Evolutionary conservation across 345 rosid species (phyloP).

Genomic region (Ricinus communis): DNA sequence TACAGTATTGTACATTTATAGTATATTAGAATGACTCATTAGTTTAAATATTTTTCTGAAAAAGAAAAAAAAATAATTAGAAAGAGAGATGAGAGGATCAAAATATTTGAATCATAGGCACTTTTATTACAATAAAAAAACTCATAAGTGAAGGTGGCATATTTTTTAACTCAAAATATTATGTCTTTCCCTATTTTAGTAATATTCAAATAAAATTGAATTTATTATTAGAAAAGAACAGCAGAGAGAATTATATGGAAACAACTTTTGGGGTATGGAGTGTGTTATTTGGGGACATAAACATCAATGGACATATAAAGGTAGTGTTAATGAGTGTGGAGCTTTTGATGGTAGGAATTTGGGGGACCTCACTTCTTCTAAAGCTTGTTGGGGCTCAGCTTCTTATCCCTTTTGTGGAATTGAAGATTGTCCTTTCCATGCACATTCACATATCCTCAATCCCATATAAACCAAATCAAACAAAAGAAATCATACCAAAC

Average conservation of each 20-base stretch:
- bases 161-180: too few species aligned
- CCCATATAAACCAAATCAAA: constrained; percentile 22
- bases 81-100: too few species aligned
- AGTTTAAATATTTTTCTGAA: too few species aligned
- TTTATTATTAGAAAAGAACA: too few species aligned
- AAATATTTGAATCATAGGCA: too few species aligned
- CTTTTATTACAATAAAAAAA: too few species aligned
- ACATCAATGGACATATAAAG: constrained; percentile 38
- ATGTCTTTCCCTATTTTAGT: too few species aligned
- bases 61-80: too few species aligned
- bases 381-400: constrained; percentile 48
- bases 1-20: too few species aligned
- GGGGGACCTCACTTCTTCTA: constrained; percentile 55
- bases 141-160: too few species aligned
- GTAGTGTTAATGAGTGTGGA: constrained; percentile 30
- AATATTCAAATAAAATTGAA: too few species aligned
- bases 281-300: constrained; percentile 29
- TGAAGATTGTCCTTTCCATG: constrained; percentile 61
- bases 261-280: constrained; percentile 31
- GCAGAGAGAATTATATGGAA: constrained; percentile 12
- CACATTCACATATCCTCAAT: constrained; percentile 2
- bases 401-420: constrained; percentile 71
- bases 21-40: too few species aligned
- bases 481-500: constrained; percentile 25
- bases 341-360: constrained; percentile 31